phyloP scores from a whole-genome alignment of 1,139 yeast species.

The Kodamaea ohmeri region DNA sequence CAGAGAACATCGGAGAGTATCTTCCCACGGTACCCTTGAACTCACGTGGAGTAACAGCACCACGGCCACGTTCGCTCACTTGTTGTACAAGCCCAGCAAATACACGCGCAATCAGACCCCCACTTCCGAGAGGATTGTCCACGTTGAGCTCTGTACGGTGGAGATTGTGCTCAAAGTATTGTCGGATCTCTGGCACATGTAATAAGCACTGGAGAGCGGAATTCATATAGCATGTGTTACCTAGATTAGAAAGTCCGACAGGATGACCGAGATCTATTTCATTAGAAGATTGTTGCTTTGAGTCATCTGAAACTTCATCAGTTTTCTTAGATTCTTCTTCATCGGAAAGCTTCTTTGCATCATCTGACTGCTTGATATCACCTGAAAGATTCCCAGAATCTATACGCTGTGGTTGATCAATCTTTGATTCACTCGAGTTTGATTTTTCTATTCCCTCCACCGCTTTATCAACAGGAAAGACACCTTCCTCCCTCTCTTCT shows the following conservation, averaged over 20 bases:
- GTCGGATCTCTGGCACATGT: conserved; percentile 81
- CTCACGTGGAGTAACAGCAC: conserved; percentile 57
- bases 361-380: no score
- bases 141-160: conserved; percentile 66
- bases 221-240: conserved; percentile 96
- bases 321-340: no score
- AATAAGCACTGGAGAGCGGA: conserved; percentile 89
- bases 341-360: no score
- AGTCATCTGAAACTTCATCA: no score
- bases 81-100: conserved; percentile 64
- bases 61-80: conserved; percentile 12
- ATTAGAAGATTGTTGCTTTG: no score
- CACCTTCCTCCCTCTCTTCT: conserved; percentile 18
- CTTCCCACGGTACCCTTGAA: conserved; percentile 80
- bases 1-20: conserved; percentile 78
- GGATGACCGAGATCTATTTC: background rate
- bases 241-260: conserved; percentile 74
- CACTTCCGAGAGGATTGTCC: conserved; percentile 80
- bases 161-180: conserved; percentile 66
- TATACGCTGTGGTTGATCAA: no score
- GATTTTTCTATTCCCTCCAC: background rate
- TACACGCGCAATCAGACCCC: conserved; percentile 74
- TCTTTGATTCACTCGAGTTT: no score
- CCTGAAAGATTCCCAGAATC: no score
- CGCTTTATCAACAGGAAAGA: background rate